phyloP scores from a whole-genome alignment of 2,329 filamentous ascomycete species.

The Domatiomyces catenatus region DNA sequence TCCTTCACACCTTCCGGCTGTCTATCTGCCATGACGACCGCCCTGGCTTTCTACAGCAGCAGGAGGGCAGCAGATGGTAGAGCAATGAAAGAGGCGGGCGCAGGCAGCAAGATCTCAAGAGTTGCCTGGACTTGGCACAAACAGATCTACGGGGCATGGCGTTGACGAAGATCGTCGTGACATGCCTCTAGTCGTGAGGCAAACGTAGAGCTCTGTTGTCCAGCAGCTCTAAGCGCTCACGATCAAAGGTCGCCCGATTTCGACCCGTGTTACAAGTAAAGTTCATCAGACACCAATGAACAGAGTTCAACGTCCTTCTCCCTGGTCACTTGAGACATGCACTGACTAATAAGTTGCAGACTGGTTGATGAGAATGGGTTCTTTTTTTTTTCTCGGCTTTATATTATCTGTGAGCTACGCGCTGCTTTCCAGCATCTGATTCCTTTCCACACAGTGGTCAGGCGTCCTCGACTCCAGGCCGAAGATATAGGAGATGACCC shows the following conservation, averaged over 20 bases:
- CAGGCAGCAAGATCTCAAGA: neutral
- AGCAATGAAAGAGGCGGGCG: neutral
- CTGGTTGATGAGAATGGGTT: conserved; percentile 1
- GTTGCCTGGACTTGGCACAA: neutral
- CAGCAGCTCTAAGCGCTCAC: too few species aligned
- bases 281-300: too few species aligned
- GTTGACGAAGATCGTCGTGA: neutral
- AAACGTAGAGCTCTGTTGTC: too few species aligned
- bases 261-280: too few species aligned
- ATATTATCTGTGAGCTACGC: conserved; percentile 28
- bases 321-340: too few species aligned
- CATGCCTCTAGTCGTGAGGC: neutral
- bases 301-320: too few species aligned
- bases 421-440: conserved; percentile 35
- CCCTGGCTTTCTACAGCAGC: neutral
- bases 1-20: neutral
- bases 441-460: conserved; percentile 26
- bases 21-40: neutral
- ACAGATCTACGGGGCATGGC: neutral
- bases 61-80: neutral
- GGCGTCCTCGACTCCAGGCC: conserved; percentile 31
- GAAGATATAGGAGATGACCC: conserved; percentile 41
- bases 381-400: conserved; percentile 26
- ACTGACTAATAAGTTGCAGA: neutral
- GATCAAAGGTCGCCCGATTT: too few species aligned